A percentile compares a stretch with the other conserved stretches of the same genome.
Evolutionary conservation across 2,329 filamentous ascomycete genomes (phyloP).

Genomic region (Acarospora socialis): DNA sequence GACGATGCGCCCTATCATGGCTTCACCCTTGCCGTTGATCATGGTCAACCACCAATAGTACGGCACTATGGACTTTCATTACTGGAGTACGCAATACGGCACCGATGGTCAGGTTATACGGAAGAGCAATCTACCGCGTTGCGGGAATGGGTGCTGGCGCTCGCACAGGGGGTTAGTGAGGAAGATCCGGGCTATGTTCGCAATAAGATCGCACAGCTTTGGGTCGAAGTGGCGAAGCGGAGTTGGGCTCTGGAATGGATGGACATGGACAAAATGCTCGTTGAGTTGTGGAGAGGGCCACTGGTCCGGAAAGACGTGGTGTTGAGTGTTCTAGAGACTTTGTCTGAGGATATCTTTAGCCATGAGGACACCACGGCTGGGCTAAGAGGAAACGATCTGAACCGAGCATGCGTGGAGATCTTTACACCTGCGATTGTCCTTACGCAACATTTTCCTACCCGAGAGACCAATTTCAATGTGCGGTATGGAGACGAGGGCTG

Average conservation of each 20-base stretch:
- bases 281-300: slow-evolving; percentile 58
- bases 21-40: slow-evolving; percentile 65
- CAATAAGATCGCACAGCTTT: slow-evolving; percentile 88
- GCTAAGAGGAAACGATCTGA: slow-evolving; percentile 68
- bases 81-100: slow-evolving; percentile 77
- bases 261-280: slow-evolving; percentile 78
- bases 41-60: slow-evolving; percentile 61
- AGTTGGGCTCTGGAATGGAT: slow-evolving; percentile 89
- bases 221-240: slow-evolving; percentile 88
- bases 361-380: slow-evolving; percentile 78
- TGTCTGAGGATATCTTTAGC: slow-evolving; percentile 89
- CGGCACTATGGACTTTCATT: slow-evolving; percentile 89
- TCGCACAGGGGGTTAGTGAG: slow-evolving; percentile 56
- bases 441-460: slow-evolving; percentile 58
- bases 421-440: slow-evolving; percentile 71
- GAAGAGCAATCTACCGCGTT: slow-evolving; percentile 53
- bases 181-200: slow-evolving; percentile 70
- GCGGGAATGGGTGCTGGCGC: slow-evolving; percentile 61
- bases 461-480: slow-evolving; percentile 54
- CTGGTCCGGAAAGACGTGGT: slow-evolving; percentile 70
- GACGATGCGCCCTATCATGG: slow-evolving; percentile 72
- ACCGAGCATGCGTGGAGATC: slow-evolving; percentile 82
- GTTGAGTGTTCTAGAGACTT: slow-evolving; percentile 71
- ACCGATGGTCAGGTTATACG: slow-evolving; percentile 64
- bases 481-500: slow-evolving; percentile 74